phyloP scores from a whole-genome alignment of 345 rosid species.

The Limnanthes douglasii region DNA sequence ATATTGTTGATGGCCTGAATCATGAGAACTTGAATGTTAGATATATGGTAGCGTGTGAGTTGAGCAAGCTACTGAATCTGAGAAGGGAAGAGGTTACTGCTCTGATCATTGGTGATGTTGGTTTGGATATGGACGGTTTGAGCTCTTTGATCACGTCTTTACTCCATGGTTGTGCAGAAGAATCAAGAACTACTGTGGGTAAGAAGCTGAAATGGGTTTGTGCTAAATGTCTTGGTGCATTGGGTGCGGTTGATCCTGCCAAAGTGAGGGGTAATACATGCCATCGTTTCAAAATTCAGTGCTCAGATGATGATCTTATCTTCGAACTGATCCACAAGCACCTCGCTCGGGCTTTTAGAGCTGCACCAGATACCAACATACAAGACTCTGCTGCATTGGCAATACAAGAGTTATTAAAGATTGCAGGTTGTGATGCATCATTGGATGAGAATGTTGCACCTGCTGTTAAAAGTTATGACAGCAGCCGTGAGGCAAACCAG shows the following conservation, averaged over 20 bases:
- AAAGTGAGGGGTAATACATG: constrained; percentile 61
- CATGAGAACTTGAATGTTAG: constrained; percentile 97
- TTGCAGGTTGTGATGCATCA: constrained; percentile 97
- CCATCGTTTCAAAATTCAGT: constrained; percentile 84
- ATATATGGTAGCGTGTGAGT: constrained; percentile 89
- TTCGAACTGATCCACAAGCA: constrained; percentile 91
- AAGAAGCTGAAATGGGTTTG: constrained; percentile 81
- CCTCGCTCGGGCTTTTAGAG: constrained; percentile 92
- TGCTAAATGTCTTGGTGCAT: constrained; percentile 89
- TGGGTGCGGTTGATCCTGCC: constrained; percentile 98
- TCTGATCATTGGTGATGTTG: constrained; percentile 58
- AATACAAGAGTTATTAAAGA: constrained; percentile 85
- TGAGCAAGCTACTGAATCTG: constrained; percentile 65
- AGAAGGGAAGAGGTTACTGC: constrained; percentile 65
- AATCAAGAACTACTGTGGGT: constrained; percentile 84
- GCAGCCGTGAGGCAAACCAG: constrained; percentile 23
- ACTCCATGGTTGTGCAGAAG: constrained; percentile 93
- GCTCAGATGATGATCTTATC: constrained; percentile 97
- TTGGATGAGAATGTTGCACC: constrained; percentile 48
- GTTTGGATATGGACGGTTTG: constrained; percentile 67
- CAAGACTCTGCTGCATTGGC: constrained; percentile 99
- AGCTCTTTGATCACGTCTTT: constrained; percentile 74
- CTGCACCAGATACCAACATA: constrained; percentile 81
- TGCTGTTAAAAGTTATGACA: constrained; percentile 17
- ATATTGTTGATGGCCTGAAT: constrained; percentile 60